phyloP scores from a whole-genome alignment of 768 basidiomycete species.

The Boletus edulis region DNA sequence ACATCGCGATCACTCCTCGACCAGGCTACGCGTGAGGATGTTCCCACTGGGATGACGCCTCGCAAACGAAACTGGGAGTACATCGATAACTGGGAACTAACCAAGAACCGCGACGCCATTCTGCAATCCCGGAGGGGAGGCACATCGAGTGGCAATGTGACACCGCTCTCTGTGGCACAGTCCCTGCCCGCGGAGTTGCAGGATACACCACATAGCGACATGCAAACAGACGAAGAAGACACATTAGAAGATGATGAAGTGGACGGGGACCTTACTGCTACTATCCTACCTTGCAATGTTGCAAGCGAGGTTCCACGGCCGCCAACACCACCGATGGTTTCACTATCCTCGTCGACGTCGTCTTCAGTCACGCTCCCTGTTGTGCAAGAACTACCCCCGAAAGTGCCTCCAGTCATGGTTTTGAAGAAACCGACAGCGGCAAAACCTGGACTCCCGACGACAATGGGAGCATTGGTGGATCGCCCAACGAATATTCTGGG shows the following conservation, averaged over 20 bases:
- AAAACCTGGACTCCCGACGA: conserved; percentile 25
- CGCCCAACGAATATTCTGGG: conserved; percentile 35
- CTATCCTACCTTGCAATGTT: conserved; percentile 7
- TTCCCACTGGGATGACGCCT: conserved; percentile 71
- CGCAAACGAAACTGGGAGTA: conserved; percentile 73
- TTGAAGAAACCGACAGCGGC: conserved; percentile 21
- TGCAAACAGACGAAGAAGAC: conserved; percentile 24
- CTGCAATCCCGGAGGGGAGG: conserved; percentile 50
- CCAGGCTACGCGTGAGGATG: conserved; percentile 61
- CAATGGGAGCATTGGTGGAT: conserved; percentile 29
- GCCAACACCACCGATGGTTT: conserved; percentile 27
- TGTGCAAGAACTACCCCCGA: conserved; percentile 8
- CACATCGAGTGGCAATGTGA: conserved; percentile 31
- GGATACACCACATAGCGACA: conserved; percentile 13
- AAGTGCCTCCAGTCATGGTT: not conserved
- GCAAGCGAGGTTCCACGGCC: conserved; percentile 11
- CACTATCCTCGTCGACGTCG: conserved; percentile 37
- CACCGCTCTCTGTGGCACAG: conserved; percentile 38
- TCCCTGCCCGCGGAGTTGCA: conserved; percentile 32
- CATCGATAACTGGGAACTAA: conserved; percentile 69
- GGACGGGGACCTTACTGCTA: conserved; percentile 22
- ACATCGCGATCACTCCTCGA: conserved; percentile 51
- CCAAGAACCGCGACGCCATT: conserved; percentile 58
- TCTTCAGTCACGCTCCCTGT: conserved; percentile 34
- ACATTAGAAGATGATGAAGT: conserved; percentile 9